These are phyloP conservation scores for Pythium grandisporangium DNA, from an alignment of 352 stramenopile genomes.

Conservation along the genomic window DNA sequence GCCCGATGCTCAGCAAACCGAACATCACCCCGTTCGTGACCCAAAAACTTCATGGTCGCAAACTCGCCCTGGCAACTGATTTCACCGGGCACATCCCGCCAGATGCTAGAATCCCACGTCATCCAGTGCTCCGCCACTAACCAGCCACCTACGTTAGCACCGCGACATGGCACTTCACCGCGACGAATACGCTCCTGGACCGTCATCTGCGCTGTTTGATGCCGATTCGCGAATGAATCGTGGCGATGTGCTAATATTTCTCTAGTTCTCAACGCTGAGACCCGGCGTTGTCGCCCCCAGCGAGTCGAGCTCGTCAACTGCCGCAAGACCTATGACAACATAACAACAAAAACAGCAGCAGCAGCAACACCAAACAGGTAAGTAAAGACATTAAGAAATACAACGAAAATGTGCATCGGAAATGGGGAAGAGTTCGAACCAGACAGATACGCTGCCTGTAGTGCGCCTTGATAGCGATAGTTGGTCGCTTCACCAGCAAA, in stretches of 20 bases:
- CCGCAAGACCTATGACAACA: conserved; percentile 15
- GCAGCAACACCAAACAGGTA: neutral
- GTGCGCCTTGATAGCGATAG: conserved; percentile 54
- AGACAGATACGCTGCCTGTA: conserved; percentile 58
- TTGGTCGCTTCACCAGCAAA: conserved; percentile 66
- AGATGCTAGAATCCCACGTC: conserved; percentile 70
- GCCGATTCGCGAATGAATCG: too few species aligned
- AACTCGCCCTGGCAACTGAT: conserved; percentile 35
- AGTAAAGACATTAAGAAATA: neutral
- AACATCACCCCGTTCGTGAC: conserved; percentile 29
- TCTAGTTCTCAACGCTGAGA: conserved; percentile 1
- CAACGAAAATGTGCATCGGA: conserved; percentile 1
- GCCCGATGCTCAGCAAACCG: conserved; percentile 73
- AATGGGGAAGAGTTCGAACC: conserved; percentile 8
- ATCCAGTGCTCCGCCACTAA: conserved; percentile 82
- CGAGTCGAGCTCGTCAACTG: conserved; percentile 19
- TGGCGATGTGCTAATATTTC: too few species aligned
- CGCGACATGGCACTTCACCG: conserved; percentile 30
- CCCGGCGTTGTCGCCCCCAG: neutral
- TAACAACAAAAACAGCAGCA: neutral
- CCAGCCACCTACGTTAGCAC: conserved; percentile 83
- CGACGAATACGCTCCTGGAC: conserved; percentile 15
- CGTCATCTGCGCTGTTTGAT: conserved; percentile 1
- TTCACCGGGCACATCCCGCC: conserved; percentile 61
- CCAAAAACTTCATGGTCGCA: conserved; percentile 37